Evolutionary conservation across 225 moss, liverwort and hornwort species (phyloP), one percentile per base, ranked within the genome.

Genomic region (Bryoerythrophyllum caledonicum): DNA sequence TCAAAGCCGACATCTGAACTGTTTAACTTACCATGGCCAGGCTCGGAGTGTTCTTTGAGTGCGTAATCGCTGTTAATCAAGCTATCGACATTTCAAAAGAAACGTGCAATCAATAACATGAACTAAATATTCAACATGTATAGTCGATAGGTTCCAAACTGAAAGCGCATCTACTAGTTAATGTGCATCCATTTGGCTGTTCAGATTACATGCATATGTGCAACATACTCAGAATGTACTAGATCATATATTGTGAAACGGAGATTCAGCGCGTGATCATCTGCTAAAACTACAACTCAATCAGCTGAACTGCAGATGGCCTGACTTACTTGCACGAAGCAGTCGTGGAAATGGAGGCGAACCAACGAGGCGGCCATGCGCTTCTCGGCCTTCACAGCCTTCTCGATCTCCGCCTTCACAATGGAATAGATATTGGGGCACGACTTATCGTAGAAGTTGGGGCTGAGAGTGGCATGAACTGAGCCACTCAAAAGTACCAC

Each of bases 281-380:
- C 21, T 23, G 8, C 32, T 23, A 34, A 21, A 10, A 43, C 20
- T 11, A 27, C 11, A 25, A 37, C 27, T 41, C 12, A 27, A 13
- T 12, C 13, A 11, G 15, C 17, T 10, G 19, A 28, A 7, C 3
- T 46, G 7, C 12, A 40, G 24, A 9, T 37, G 38, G 20, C 11
- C 3, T 1, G 16, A 49, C 80, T 70, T 70, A 88, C 88, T 72
- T 70, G 65, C 72, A 88, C 85, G 65, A 80, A 85, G 78, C 88
- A 88, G 72, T 88, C 88, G 82, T 88, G 88, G 78, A 85, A 88
- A 44, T 85, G 80, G 32, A 88, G 85, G 71, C 85, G 85, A 43
- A 85, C 17, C 57, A 85, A 52, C 12, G 88, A 88, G 6, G 82
- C 88, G 2, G 88, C 85, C 80, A 78, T 88, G 4, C 88, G 76